phyloP scores from a whole-genome alignment of 2,329 filamentous ascomycete genomes.

The Macroventuria anomochaeta region DNA sequence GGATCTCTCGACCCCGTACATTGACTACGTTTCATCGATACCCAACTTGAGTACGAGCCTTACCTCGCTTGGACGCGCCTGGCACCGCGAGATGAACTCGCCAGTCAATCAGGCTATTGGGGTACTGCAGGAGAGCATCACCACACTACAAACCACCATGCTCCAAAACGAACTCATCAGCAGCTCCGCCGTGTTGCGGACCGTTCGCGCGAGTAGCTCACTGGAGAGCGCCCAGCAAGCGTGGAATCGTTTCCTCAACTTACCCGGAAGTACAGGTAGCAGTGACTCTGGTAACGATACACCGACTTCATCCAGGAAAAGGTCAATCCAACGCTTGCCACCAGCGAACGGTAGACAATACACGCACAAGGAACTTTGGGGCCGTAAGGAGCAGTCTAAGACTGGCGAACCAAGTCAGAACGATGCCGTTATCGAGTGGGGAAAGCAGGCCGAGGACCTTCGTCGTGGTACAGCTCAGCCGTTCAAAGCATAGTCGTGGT shows the following conservation, averaged over 20 bases:
- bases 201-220: conserved; percentile 43
- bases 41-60: conserved; percentile 38
- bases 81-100: conserved; percentile 48
- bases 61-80: conserved; percentile 40
- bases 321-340: conserved; percentile 13
- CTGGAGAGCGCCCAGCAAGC: conserved; percentile 42
- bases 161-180: conserved; percentile 34
- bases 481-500: neutral
- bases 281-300: neutral
- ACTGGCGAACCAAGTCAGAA: neutral
- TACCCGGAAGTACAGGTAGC: conserved; percentile 27
- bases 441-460: neutral
- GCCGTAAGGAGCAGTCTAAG: conserved; percentile 10
- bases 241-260: conserved; percentile 43
- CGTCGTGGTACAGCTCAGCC: neutral
- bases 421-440: conserved; percentile 10
- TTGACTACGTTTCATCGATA: conserved; percentile 40
- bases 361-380: conserved; percentile 42
- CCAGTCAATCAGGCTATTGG: conserved; percentile 43
- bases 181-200: conserved; percentile 40
- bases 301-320: neutral
- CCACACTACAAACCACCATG: conserved; percentile 39
- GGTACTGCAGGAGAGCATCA: conserved; percentile 38
- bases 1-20: conserved; percentile 34
- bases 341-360: conserved; percentile 25